Conservation (phyloP, 768 basidiomycete species). For the Psilocybe cubensis region DNA sequence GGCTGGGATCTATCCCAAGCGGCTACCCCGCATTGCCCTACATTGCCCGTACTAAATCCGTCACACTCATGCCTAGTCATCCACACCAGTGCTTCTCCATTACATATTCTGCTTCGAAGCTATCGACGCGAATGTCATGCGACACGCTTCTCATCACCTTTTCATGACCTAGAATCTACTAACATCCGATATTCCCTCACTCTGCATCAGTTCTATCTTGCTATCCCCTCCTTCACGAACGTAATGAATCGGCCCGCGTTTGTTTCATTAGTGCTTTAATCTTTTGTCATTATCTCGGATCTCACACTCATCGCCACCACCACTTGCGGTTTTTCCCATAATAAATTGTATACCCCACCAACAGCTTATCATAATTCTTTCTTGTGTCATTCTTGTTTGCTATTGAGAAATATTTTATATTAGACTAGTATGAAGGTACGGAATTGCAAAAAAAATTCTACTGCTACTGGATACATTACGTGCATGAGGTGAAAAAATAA, state of each 20-base stretch:
- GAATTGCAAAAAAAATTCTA: slow-evolving; percentile 10
- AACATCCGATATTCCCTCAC: not conserved
- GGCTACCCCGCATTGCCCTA: not conserved
- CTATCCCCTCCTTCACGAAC: slow-evolving; percentile 21
- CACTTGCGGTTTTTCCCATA: not conserved
- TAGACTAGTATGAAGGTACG: slow-evolving; percentile 11
- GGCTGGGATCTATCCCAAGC: slow-evolving; percentile 9
- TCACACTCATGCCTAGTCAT: not conserved
- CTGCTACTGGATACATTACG: slow-evolving; percentile 28
- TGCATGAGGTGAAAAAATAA: slow-evolving; percentile 13
- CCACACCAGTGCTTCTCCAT: not conserved
- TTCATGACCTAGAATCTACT: slow-evolving; percentile 7
- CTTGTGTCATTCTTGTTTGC: not conserved
- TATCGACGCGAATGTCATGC: not conserved
- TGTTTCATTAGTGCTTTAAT: slow-evolving; percentile 8
- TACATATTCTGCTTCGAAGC: not conserved
- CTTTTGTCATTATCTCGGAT: slow-evolving; percentile 9
- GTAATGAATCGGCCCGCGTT: slow-evolving; percentile 18
- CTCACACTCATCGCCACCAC: not conserved
- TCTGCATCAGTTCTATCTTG: slow-evolving; percentile 9
- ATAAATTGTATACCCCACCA: slow-evolving; percentile 8
- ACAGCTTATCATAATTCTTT: not conserved
- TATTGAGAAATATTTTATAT: slow-evolving; percentile 7
- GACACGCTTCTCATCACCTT: not conserved
- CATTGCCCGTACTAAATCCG: not conserved